A percentile compares a stretch with the other conserved stretches of the same genome.
Evolutionary conservation across 306 rosid species (phyloP).

Genomic region (cucumber (Cucumis sativus)): Cucumber_9930_V3 NC_026661.2:3826501-3827000

Average conservation of each 20-base stretch:
- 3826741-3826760: neutral
- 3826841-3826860: neutral
- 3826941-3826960: neutral
- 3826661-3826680: no score
- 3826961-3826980: neutral
- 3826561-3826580: neutral
- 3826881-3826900: neutral
- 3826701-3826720: neutral
- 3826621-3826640: neutral
- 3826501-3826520: neutral
- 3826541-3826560: neutral
- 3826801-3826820: neutral
- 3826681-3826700: neutral
- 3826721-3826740: neutral
- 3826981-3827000: no score
- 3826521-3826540: neutral
- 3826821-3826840: slow-evolving; percentile 3
- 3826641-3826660: neutral
- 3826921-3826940: neutral
- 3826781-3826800: neutral
- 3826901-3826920: neutral
- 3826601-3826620: neutral
- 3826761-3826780: neutral
- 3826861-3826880: neutral
- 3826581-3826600: neutral